Base-by-base conservation (phyloP, 768 basidiomycete genomes). In the Aureoboletus auriporus region DNA sequence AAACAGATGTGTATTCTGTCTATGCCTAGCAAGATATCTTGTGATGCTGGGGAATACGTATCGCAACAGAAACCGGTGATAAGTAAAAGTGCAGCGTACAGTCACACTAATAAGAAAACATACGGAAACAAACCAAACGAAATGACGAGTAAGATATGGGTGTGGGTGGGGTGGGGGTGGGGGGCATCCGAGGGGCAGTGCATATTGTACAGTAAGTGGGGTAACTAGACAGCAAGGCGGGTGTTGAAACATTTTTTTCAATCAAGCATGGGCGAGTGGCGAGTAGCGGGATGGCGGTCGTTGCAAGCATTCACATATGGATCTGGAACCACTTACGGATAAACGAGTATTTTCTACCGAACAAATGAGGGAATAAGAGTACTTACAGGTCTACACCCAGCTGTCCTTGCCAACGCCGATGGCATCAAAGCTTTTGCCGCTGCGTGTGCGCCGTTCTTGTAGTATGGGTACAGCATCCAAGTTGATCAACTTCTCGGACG, bases 371-470 rank as follows among this genome's bases (percentile, higher is more conserved):
- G 53, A 57, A 63, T 62, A 43, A 31, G 40, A 47, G 44, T 45
- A 71, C 79, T 64, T 68, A 79, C 77, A 50, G 42, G 49, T 49
- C 73, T 76, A 86, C 46, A 89, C 80, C 87, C 87, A 90, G 36
- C 78, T 77, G 34, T 87, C 83, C 62, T 84, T 83, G 48, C 85
- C 85, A n/a, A 83, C 75, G 16, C 84, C 79, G 60, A 87, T 85
- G 38, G 82, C 88, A 60, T 89, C 89, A 53, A 91, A 91, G 67
- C 79, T 85, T 71, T 88, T 90, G 43, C 89, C 89, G 56, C 88
- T 90, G 49, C 89, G 73, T n/a, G 86, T 86, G 51, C 83, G 77
- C 50, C 89, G 71, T 69, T 90, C 88, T 51, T 78, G 80, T 9
- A 90, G 74, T 7, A 85, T 69, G 26, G 82, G 79, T 2, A 83